Evolutionary conservation across 2,329 filamentous ascomycete genomes (phyloP).

Genomic region (Ophiosphaerella korrae): DNA sequence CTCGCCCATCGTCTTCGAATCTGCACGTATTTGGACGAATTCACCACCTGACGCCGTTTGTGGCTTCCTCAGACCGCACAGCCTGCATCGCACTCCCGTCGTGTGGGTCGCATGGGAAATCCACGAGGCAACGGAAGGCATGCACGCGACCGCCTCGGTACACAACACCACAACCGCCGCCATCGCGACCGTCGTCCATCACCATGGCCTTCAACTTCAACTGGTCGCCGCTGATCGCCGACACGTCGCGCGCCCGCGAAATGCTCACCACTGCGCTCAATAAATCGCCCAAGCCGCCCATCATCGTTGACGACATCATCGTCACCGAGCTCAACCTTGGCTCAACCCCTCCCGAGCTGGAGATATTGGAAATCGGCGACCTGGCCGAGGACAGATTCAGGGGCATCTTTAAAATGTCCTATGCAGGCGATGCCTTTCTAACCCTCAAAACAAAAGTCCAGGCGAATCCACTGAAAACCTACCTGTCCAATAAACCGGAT

Average conservation of each 20-base stretch:
- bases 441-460: conserved; percentile 96
- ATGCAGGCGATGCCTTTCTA: conserved; percentile 91
- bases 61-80: too few relatives aligned
- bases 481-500: conserved; percentile 84
- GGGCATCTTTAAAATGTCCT: conserved; percentile 99
- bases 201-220: conserved; percentile 99
- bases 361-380: conserved; percentile 97
- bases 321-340: conserved; percentile 97
- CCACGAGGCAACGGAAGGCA: conserved; percentile 43
- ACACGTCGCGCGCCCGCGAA: conserved; percentile 88
- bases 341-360: conserved; percentile 89
- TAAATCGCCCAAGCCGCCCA: conserved; percentile 96
- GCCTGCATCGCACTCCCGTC: neutral
- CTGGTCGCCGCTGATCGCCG: conserved; percentile 98
- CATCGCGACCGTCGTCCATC: conserved; percentile 7
- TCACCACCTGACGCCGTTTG: conserved; percentile 5
- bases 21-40: neutral
- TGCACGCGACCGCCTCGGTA: conserved; percentile 45
- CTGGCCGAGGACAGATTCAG: conserved; percentile 95
- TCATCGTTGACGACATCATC: conserved; percentile 98
- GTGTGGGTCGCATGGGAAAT: conserved; percentile 23
- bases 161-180: conserved; percentile 15
- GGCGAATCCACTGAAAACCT: conserved; percentile 96
- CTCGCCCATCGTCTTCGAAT: neutral
- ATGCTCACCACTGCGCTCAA: conserved; percentile 94